A percentile compares a stretch with the other conserved stretches of the same genome.
phyloP scores from a whole-genome alignment of 73 alveolate species.

The Durusdinium trenchii region DNA sequence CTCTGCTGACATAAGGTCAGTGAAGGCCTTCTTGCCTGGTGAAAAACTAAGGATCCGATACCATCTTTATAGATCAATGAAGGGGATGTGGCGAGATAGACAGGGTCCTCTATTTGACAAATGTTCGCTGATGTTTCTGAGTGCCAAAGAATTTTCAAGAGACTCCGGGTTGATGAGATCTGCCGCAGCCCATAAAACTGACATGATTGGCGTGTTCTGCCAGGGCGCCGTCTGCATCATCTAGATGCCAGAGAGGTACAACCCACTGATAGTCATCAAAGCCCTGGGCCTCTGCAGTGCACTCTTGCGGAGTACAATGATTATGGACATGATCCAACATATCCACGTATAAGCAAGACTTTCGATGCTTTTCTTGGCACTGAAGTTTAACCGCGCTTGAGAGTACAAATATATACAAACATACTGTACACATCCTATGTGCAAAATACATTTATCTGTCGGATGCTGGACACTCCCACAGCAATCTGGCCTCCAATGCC shows the following conservation, averaged over 20 bases:
- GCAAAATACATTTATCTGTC: not conserved
- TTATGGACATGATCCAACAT: not conserved
- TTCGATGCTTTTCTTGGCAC: too few species aligned
- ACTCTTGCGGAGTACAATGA: too few species aligned
- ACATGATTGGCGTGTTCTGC: not conserved
- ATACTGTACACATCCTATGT: too few species aligned
- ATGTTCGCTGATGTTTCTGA: not conserved
- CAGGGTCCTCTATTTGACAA: too few species aligned
- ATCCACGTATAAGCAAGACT: too few species aligned
- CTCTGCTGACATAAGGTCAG: slow-evolving; percentile 45
- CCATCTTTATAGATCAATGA: too few species aligned
- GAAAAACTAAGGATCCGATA: not conserved
- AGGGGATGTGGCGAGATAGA: too few species aligned
- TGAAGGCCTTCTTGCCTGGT: not conserved
- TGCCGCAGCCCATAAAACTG: too few species aligned
- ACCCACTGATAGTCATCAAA: slow-evolving; percentile 55
- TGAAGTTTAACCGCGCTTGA: too few species aligned
- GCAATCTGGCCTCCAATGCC: slow-evolving; percentile 47
- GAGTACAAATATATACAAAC: too few species aligned
- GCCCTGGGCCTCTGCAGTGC: slow-evolving; percentile 23
- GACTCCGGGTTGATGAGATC: not conserved
- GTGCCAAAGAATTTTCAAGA: not conserved
- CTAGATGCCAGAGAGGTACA: slow-evolving; percentile 43
- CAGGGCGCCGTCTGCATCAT: slow-evolving; percentile 6
- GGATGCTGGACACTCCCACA: not conserved